Conservation (phyloP, 495 filamentous ascomycete genomes). For the Hypoxylon perforatum region DNA sequence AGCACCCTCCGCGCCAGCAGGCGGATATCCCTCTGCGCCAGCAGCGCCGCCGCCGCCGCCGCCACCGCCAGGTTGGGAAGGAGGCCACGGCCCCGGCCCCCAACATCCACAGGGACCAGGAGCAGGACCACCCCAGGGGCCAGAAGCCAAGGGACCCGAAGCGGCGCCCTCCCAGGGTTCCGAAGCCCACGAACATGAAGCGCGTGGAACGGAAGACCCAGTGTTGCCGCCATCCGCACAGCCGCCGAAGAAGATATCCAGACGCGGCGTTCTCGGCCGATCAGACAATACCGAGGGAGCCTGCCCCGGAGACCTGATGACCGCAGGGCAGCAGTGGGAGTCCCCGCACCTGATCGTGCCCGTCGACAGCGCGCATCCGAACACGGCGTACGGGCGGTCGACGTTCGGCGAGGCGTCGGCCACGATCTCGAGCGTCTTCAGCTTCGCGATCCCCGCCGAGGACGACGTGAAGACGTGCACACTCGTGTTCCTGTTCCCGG, state of each 20-base stretch:
- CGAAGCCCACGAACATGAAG: too few species aligned
- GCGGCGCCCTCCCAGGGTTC: too few species aligned
- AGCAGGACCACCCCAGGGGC: too few species aligned
- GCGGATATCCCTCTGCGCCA: too few species aligned
- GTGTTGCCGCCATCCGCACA: too few species aligned
- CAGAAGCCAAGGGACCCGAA: too few species aligned
- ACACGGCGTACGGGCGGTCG: conserved; percentile 62
- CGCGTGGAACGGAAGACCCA: too few species aligned
- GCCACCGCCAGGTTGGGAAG: too few species aligned
- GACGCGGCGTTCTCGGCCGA: conserved; percentile 16
- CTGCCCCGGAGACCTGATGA: conserved; percentile 65
- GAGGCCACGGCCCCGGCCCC: too few species aligned
- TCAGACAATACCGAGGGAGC: conserved; percentile 37
- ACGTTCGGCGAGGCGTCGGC: conserved; percentile 65
- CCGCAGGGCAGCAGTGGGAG: conserved; percentile 64
- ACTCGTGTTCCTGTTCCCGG: conserved; percentile 74
- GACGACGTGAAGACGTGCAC: conserved; percentile 69
- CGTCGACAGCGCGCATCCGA: conserved; percentile 66
- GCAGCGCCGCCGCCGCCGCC: too few species aligned
- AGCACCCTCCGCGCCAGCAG: neutral
- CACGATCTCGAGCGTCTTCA: conserved; percentile 71
- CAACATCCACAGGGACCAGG: neutral
- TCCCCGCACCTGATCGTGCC: conserved; percentile 76
- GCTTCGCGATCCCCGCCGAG: conserved; percentile 71
- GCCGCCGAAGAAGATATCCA: neutral